Evolutionary conservation across 768 basidiomycete genomes (phyloP).

Genomic region (Pleurotus djamor): DNA sequence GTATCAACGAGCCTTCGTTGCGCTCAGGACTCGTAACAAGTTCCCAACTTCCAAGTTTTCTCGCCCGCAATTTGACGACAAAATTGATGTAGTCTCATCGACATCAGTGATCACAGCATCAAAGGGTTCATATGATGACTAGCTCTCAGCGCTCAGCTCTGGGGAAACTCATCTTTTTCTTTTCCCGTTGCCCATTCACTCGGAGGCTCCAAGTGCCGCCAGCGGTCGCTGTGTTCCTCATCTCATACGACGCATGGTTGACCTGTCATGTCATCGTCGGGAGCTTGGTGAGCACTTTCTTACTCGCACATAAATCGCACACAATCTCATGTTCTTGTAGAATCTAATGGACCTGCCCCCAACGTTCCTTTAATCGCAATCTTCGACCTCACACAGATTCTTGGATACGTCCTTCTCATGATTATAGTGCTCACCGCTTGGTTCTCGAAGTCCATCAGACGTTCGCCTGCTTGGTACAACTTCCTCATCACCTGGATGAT

Average conservation of each 20-base stretch:
- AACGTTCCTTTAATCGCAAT: neutral
- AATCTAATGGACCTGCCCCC: neutral
- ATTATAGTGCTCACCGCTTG: neutral
- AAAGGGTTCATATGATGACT: too few species aligned
- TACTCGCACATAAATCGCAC: neutral
- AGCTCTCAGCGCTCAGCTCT: too few species aligned
- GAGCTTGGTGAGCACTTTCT: neutral
- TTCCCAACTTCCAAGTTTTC: too few species aligned
- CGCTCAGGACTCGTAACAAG: too few species aligned
- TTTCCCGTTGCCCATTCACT: too few species aligned
- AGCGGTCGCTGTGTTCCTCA: neutral
- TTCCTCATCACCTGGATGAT: neutral
- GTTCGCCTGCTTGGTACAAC: conserved; percentile 3
- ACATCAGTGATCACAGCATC: too few species aligned
- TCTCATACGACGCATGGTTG: neutral
- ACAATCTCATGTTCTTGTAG: neutral
- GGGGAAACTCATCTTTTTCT: too few species aligned
- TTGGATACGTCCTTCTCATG: neutral
- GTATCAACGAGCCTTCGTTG: too few species aligned
- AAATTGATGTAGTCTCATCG: too few species aligned
- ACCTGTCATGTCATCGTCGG: neutral
- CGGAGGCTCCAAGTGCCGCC: too few species aligned
- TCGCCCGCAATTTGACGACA: too few species aligned
- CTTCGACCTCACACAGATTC: conserved; percentile 1
- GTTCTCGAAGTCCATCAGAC: neutral